Evolutionary conservation across 257 asterid genomes (phyloP).

Genomic region (Striga asiatica): DNA sequence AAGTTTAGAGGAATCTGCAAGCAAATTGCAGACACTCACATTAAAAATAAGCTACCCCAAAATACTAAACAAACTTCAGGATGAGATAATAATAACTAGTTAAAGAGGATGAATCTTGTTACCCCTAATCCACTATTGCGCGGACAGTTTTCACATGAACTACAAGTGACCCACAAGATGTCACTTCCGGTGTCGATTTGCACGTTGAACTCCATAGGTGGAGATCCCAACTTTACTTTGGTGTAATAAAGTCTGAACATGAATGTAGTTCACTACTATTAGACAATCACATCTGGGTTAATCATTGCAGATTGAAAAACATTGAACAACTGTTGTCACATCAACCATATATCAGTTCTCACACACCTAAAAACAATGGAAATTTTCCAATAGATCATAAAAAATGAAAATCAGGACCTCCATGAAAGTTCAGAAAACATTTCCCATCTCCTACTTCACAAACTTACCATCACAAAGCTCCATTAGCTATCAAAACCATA

Average conservation of each 20-base stretch:
- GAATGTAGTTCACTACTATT: neutral
- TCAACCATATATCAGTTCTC: neutral
- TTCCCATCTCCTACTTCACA: neutral
- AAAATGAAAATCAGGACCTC: neutral
- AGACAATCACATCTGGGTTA: neutral
- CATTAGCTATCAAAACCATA: neutral
- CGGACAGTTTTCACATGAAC: constrained; percentile 48
- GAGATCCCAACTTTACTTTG: constrained; percentile 60
- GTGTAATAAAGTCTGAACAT: constrained; percentile 49
- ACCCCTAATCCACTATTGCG: constrained; percentile 49
- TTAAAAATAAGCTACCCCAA: neutral
- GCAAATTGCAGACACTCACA: neutral
- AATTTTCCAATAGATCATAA: neutral
- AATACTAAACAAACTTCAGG: neutral
- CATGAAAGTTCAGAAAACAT: constrained; percentile 12
- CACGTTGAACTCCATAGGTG: constrained; percentile 50
- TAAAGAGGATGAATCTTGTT: constrained; percentile 12
- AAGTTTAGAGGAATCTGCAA: constrained; percentile 68
- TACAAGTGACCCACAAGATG: constrained; percentile 67
- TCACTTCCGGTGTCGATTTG: constrained; percentile 81
- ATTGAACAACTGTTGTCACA: constrained; percentile 10
- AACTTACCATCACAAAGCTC: neutral
- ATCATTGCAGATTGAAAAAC: neutral
- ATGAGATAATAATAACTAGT: too few species aligned
- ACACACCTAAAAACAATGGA: neutral